These are phyloP conservation scores for Tetrapisispora fleetii DNA, from an alignment of 805 yeast genomes.

Conservation along the genomic window DNA sequence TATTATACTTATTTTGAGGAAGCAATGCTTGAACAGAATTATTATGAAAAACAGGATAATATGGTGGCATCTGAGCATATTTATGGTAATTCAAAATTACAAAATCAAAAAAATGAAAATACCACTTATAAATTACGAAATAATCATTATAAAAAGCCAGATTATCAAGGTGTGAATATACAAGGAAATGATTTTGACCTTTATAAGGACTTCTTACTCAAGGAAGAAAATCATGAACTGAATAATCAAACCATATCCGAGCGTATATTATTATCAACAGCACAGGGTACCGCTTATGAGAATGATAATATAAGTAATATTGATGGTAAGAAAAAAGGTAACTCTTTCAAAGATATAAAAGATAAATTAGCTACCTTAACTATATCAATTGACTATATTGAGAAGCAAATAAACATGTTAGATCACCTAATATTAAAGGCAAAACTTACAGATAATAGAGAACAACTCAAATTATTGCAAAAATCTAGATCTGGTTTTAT, in stretches of 20 bases:
- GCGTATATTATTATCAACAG: neutral
- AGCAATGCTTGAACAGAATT: neutral
- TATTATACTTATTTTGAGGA: neutral
- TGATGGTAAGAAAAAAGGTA: neutral
- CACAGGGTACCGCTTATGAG: neutral
- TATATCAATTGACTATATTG: constrained; percentile 46
- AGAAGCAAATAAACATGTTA: constrained; percentile 54
- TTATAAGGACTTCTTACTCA: neutral
- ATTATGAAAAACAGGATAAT: no score
- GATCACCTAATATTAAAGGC: constrained; percentile 69
- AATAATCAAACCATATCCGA: neutral
- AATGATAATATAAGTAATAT: neutral
- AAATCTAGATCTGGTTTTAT: constrained; percentile 60
- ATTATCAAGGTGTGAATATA: neutral
- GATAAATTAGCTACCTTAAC: constrained; percentile 57
- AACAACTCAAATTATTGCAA: constrained; percentile 55
- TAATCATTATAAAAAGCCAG: neutral
- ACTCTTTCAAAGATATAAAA: constrained; percentile 28
- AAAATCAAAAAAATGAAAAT: neutral
- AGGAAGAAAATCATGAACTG: neutral
- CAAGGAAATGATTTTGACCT: neutral
- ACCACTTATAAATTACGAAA: neutral
- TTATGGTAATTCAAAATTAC: neutral
- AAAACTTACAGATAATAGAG: constrained; percentile 66
- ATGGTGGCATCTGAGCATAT: neutral